phyloP scores from a whole-genome alignment of 75 land plant genomes.

The Pinus albicaulis region DNA sequence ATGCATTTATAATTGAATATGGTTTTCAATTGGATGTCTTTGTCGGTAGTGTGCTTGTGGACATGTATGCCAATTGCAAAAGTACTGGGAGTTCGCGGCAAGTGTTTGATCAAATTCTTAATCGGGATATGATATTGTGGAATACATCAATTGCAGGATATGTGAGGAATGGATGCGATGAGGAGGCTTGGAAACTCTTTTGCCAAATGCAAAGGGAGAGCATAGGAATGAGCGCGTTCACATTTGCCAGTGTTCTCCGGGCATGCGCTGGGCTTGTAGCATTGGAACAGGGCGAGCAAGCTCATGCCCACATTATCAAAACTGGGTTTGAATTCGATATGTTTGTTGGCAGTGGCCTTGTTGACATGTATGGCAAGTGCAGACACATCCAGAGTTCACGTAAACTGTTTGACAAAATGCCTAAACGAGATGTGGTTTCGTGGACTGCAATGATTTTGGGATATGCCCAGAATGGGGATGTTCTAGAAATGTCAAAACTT shows the following conservation, averaged over 20 bases:
- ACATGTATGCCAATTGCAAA: neutral
- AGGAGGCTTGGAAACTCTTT: constrained; percentile 40
- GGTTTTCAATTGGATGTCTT: constrained; percentile 1
- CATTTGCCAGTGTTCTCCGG: constrained; percentile 44
- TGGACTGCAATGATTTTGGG: constrained; percentile 49
- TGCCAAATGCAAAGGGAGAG: constrained; percentile 31
- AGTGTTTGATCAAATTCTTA: no score
- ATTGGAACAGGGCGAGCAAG: constrained; percentile 57
- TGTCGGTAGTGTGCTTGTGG: constrained; percentile 4
- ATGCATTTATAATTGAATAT: neutral
- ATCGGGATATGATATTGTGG: neutral
- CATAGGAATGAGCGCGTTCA: constrained; percentile 38
- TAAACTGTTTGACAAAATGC: constrained; percentile 34
- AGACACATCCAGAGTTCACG: constrained; percentile 23
- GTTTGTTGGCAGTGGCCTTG: constrained; percentile 58
- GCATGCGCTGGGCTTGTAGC: constrained; percentile 51
- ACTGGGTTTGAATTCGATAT: constrained; percentile 46
- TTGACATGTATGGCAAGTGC: constrained; percentile 59
- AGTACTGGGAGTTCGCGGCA: no score
- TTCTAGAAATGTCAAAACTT: constrained; percentile 16
- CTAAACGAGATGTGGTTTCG: constrained; percentile 17
- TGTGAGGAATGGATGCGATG: neutral
- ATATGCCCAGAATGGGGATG: constrained; percentile 29
- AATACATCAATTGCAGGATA: constrained; percentile 1
- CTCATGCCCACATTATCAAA: constrained; percentile 64